phyloP scores from a whole-genome alignment of 2,329 filamentous ascomycete genomes.

The Xylaria sp. region DNA sequence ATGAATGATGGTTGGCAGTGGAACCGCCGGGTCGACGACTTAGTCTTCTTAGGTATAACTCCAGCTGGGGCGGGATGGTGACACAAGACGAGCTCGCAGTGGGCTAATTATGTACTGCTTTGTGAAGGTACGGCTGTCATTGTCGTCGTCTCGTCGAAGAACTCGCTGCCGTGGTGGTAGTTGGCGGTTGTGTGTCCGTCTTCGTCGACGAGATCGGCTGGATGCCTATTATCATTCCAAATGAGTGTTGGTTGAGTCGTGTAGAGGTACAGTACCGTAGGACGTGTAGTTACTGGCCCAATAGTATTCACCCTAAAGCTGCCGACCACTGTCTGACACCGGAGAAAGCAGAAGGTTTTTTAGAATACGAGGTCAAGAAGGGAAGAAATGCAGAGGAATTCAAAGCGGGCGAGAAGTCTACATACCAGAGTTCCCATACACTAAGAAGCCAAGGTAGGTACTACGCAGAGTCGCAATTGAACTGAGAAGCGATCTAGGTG shows the following conservation, averaged over 20 bases:
- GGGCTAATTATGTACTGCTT: neutral
- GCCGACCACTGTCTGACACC: neutral
- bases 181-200: too few relatives aligned
- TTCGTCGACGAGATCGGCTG: neutral
- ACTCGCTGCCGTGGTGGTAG: neutral
- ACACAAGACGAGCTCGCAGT: neutral
- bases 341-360: constrained; percentile 13
- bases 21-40: neutral
- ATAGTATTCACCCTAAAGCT: neutral
- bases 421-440: neutral
- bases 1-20: neutral
- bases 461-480: neutral
- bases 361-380: constrained; percentile 35
- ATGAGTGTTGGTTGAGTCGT: neutral
- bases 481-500: neutral
- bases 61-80: neutral
- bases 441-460: constrained; percentile 10
- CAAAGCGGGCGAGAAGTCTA: constrained; percentile 7
- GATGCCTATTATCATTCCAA: neutral
- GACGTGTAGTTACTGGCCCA: neutral
- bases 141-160: neutral
- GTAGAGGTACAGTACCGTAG: neutral
- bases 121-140: neutral
- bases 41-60: neutral
- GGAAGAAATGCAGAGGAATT: constrained; percentile 28